Percentiles rank a stretch among this genome's conserved stretches.
phyloP scores from a whole-genome alignment of 352 stramenopile species.

The Globisporangium carolinianum region DNA sequence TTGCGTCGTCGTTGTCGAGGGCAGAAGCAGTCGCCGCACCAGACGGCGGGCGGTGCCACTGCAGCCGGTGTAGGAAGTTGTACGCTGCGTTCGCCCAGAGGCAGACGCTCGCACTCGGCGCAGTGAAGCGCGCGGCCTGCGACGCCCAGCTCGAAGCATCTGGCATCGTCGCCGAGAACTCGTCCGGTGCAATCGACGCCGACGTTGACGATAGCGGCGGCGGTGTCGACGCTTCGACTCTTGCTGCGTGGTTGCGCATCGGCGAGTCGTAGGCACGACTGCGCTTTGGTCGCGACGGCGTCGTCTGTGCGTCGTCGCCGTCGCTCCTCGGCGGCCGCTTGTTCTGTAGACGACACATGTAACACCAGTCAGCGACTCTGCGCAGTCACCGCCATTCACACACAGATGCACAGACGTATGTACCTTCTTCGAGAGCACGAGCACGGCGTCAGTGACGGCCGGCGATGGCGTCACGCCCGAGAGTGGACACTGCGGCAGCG shows the following conservation, averaged over 20 bases:
- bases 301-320: slow-evolving; percentile 20
- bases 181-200: slow-evolving; percentile 13
- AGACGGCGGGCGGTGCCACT: slow-evolving; percentile 40
- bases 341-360: slow-evolving; percentile 27
- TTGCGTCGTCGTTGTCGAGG: slow-evolving; percentile 22
- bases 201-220: background rate
- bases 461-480: slow-evolving; percentile 12
- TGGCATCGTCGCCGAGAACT: slow-evolving; percentile 20
- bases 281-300: slow-evolving; percentile 35
- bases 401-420: background rate
- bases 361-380: background rate
- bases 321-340: slow-evolving; percentile 53
- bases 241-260: background rate
- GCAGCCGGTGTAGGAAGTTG: slow-evolving; percentile 59
- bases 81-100: slow-evolving; percentile 72
- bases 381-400: background rate
- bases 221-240: background rate
- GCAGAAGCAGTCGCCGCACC: slow-evolving; percentile 1
- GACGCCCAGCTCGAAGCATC: slow-evolving; percentile 20
- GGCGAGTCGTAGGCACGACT: slow-evolving; percentile 19
- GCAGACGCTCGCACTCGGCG: slow-evolving; percentile 39
- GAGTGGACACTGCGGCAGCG: slow-evolving; percentile 32
- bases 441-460: slow-evolving; percentile 41
- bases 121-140: slow-evolving; percentile 36
- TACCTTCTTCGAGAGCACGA: slow-evolving; percentile 70